Evolutionary conservation across 108 stramenopile genomes (phyloP), one percentile per base, ranked within the genome.

Genomic region (Pseudonitzschia pungens): DNA sequence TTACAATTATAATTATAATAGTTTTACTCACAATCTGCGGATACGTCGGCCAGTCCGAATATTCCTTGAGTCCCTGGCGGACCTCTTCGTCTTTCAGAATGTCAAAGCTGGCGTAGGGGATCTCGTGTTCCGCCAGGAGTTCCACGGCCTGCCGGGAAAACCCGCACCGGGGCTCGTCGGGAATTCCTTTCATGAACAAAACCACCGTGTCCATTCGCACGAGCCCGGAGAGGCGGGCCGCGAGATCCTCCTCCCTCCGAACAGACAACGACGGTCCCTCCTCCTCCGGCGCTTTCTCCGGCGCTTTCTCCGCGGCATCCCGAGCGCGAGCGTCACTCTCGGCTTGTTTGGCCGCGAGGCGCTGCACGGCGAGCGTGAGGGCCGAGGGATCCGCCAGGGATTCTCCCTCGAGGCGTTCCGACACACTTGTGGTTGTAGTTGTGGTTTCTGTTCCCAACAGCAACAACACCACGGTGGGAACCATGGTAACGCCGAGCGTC

Each of bases 161-260:
- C 10, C 97, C 97, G 72, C 98, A 99, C 24, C 85, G 82, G 4
- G 97, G 97, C 24, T 79, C 83, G 27, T 64, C 65, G 22, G 97
- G 98, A 0, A 60, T 70, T 16, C 98, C 98, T 76, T 99, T 99
- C 86, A 98, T 96, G 70, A 99, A 99, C 8, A 99, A 68, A 91
- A 99, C 94, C 33, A 94, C 95, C 27, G 81, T 82, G 6, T 88
- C 73, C 15, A 79, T 81, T 20, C 70, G 71, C 36, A 95, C 81
- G 20, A 98, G 63, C 14, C 53, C 56, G 60, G 85, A 69, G 29
- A 95, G 77, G 27, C 92, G 83, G 24, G 79, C n/a, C 75, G 32
- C 79, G 75, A 45, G 92, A 69, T 50, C 29, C n/a, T 14, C 22
- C 26, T 7, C 21, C 63, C 36, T 22, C 60, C 4, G 33, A 58